Conservation (phyloP, 2,329 filamentous ascomycete genomes). For the Ascochyta viciae-villosae region DNA sequence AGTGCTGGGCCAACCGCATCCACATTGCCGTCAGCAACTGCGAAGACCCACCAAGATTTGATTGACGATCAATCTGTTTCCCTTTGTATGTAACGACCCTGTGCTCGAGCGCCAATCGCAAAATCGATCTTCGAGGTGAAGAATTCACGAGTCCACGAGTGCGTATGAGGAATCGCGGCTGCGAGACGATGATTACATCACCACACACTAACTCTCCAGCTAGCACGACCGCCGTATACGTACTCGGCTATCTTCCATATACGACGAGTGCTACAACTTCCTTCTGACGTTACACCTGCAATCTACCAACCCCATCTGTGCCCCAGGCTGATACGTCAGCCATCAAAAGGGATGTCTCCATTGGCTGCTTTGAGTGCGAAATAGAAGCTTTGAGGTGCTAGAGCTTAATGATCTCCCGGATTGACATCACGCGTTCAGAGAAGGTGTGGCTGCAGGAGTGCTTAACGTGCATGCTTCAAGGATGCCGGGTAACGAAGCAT, state of each 20-base stretch:
- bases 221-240: background rate
- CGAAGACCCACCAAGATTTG: background rate
- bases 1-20: background rate
- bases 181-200: background rate
- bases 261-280: slow-evolving; percentile 7
- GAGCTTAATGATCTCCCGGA: background rate
- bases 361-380: background rate
- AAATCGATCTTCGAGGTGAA: background rate
- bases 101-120: background rate
- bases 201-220: background rate
- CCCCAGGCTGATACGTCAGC: slow-evolving; percentile 3
- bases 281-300: slow-evolving; percentile 7
- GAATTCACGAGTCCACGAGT: slow-evolving; percentile 1
- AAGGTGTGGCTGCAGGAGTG: slow-evolving; percentile 3
- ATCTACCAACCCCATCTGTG: slow-evolving; percentile 2
- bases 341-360: background rate
- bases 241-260: slow-evolving; percentile 11
- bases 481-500: background rate
- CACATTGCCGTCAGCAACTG: background rate
- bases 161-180: background rate
- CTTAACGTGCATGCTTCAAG: background rate
- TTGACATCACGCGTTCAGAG: background rate
- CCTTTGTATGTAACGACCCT: background rate
- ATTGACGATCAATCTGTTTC: background rate
- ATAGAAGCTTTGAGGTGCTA: slow-evolving; percentile 1